Evolutionary conservation across 176 grass and related monocot genomes (phyloP).

Genomic region (Oryza meyeriana): DNA sequence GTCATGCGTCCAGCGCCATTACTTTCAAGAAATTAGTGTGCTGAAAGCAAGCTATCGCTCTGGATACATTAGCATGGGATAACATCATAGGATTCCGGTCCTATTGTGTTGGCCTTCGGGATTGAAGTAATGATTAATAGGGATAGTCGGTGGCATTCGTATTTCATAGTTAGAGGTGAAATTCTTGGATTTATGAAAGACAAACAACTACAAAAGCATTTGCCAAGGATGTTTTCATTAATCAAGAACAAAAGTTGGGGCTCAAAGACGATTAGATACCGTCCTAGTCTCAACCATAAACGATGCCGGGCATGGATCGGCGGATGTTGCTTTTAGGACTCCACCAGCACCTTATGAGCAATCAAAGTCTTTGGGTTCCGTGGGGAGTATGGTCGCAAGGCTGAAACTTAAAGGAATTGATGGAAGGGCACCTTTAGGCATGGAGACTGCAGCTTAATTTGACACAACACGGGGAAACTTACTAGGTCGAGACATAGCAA

Average conservation of each 20-base stretch:
- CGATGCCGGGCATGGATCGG: too few species aligned
- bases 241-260: slow-evolving; percentile 67
- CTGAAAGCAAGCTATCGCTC: slow-evolving; percentile 38
- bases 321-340: too few species aligned
- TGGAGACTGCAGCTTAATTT: too few species aligned
- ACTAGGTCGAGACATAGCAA: too few species aligned
- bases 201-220: slow-evolving; percentile 63
- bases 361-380: too few species aligned
- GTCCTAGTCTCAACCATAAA: too few species aligned
- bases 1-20: slow-evolving; percentile 42
- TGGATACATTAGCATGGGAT: slow-evolving; percentile 54
- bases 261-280: too few species aligned
- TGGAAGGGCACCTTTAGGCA: too few species aligned
- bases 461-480: too few species aligned
- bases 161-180: slow-evolving; percentile 84
- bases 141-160: slow-evolving; percentile 65
- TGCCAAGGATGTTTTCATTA: slow-evolving; percentile 74
- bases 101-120: too few species aligned
- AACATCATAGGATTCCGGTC: slow-evolving; percentile 55
- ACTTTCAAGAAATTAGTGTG: slow-evolving; percentile 67
- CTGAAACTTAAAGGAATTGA: slow-evolving; percentile 55
- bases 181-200: slow-evolving; percentile 82
- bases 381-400: slow-evolving; percentile 60
- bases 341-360: too few species aligned
- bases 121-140: too few species aligned